Base-by-base conservation (phyloP, 2,329 filamentous ascomycete genomes). In the Arthroderma sp. region DNA sequence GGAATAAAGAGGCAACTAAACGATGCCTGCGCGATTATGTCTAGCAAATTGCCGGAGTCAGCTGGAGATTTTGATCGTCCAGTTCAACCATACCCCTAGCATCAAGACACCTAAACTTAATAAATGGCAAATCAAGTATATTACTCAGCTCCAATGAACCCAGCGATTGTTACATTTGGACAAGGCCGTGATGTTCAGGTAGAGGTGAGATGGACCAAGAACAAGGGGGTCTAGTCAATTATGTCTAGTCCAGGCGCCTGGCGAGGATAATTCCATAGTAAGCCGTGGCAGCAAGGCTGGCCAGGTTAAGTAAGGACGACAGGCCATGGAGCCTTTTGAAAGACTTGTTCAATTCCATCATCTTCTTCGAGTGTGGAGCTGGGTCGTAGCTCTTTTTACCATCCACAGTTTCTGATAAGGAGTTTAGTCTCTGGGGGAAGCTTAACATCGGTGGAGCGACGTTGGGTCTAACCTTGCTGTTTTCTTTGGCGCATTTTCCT, bases 361-460 rank as follows among this genome's bases (percentile, higher is more conserved):
- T 95, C 68, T 89, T 85, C 54, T 80, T 72, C 4, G 83, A 91
- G 57, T 94, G 85, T 34, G 86, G 84, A 1, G 80, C 74, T 43
- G 76, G 68, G 51, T 94, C 86, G 57, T 83, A 84, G 63, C 80
- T 85, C 60, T 83, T 84, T 73, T 94, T 95, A 44, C 86, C 86
- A 60, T 95, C 89, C 56, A 82, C 79, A 50, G 82, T 86, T 71
- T 89, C 88, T 74, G 36, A 4, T 10, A 38, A 29, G 44, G 38
- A 15, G 9, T 2, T 33, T 3, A 31, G 22, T 29, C 3, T 5
- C 8, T 29, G 27, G 5, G 37, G 8, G 9, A 39, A 2, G 9
- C 2, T 5, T 5, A 27, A 10, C 45, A 39, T 30, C 6, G 8
- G 8, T 49, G 22, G 40, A 39, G 10, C 28, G 34, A 11, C n/a